phyloP scores from a whole-genome alignment of 768 basidiomycete species.

The Mycena galopus region DNA sequence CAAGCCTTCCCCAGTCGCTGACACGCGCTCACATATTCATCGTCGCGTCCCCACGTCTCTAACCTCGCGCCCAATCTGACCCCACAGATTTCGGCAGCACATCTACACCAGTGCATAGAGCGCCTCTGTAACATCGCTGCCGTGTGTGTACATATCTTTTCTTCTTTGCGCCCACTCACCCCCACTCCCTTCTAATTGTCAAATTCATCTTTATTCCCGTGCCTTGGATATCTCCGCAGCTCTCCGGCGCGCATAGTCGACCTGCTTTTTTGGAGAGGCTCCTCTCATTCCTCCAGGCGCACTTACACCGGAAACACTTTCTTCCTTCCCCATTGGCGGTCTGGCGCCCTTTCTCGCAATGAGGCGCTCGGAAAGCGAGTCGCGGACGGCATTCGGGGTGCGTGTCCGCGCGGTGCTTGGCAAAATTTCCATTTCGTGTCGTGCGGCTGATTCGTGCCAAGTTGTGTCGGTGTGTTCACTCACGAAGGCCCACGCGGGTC shows the following conservation, averaged over 20 bases:
- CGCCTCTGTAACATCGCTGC: neutral
- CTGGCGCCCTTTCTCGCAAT: neutral
- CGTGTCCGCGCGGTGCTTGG: neutral
- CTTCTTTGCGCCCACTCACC: constrained; percentile 1
- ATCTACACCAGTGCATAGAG: constrained; percentile 1
- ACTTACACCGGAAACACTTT: neutral
- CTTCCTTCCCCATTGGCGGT: neutral
- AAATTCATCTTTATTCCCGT: constrained; percentile 1
- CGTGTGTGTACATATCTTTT: neutral
- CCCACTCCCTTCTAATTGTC: constrained; percentile 1
- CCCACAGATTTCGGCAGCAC: neutral
- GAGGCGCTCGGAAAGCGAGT: constrained; percentile 1
- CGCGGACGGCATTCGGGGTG: neutral
- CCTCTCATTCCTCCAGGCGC: neutral
- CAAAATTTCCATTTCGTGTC: neutral
- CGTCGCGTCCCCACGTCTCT: neutral
- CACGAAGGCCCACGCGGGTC: neutral
- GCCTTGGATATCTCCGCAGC: neutral
- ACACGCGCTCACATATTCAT: neutral
- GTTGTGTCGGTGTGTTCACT: neutral
- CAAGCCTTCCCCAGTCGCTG: neutral
- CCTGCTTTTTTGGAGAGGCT: constrained; percentile 1
- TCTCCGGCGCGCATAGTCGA: neutral
- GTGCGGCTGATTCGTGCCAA: neutral
- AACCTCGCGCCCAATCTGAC: too few relatives aligned